Conservation (phyloP, 257 asterid genomes). For the Plantago major region DNA sequence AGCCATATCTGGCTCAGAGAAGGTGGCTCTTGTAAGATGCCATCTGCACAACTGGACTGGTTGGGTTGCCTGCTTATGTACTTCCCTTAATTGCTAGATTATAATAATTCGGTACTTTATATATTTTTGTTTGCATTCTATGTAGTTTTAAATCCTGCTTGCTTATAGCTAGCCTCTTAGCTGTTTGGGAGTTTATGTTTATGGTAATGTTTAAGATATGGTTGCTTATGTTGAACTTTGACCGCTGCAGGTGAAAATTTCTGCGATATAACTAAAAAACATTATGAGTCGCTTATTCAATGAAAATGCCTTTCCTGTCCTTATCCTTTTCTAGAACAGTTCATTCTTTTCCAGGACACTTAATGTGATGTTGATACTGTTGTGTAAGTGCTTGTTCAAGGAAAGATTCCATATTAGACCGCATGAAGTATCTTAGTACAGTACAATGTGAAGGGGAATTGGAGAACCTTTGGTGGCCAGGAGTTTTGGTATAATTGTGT, state of each 20-base stretch:
- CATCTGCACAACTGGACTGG: conserved; percentile 34
- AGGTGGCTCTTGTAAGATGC: conserved; percentile 36
- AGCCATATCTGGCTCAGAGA: conserved; percentile 31
- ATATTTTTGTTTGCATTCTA: conserved; percentile 37
- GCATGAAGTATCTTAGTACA: too few relatives aligned
- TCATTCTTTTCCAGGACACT: neutral
- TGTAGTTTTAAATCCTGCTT: conserved; percentile 48
- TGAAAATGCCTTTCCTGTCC: conserved; percentile 13
- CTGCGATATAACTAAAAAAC: too few relatives aligned
- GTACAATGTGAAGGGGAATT: neutral
- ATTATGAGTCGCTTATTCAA: conserved; percentile 15
- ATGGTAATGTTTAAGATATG: conserved; percentile 42
- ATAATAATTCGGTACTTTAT: conserved; percentile 49
- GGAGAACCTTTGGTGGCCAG: conserved; percentile 5
- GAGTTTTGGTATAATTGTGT: neutral
- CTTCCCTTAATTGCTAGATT: conserved; percentile 41
- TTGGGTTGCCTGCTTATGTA: conserved; percentile 47
- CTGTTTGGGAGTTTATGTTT: conserved; percentile 38
- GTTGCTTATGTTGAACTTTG: conserved; percentile 22
- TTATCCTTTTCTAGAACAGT: conserved; percentile 21
- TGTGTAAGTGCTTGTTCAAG: too few relatives aligned
- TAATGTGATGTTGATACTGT: too few relatives aligned
- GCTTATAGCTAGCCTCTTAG: conserved; percentile 36
- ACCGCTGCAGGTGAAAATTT: conserved; percentile 21
- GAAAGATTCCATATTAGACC: too few relatives aligned